Percentiles rank a stretch among this genome's conserved stretches.
These are phyloP conservation scores for Desmodesmus armatus DNA, from an alignment of 139 green algal species.

Conservation along the genomic window DNA sequence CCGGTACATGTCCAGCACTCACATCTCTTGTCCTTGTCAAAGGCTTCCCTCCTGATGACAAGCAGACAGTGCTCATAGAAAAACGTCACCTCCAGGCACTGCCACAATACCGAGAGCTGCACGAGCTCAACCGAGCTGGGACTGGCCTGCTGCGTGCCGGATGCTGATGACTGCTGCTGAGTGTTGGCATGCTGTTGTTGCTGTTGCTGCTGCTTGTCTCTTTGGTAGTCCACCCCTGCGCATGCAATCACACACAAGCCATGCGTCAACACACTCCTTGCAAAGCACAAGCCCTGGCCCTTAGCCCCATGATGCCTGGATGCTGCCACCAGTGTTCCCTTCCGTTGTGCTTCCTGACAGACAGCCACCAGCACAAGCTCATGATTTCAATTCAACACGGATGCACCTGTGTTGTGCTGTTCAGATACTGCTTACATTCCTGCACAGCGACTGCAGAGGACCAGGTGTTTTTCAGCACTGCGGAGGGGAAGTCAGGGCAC, in stretches of 20 bases:
- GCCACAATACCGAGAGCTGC: constrained; percentile 20
- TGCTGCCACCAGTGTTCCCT: background rate
- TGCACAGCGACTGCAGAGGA: constrained; percentile 19
- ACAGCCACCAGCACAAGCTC: background rate
- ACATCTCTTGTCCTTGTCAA: constrained; percentile 35
- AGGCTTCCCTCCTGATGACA: background rate
- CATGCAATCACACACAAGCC: background rate
- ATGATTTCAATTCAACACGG: background rate
- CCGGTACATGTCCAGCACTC: background rate
- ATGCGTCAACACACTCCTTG: background rate
- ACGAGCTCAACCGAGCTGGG: background rate
- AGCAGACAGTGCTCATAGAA: constrained; percentile 32
- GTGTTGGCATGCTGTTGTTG: background rate
- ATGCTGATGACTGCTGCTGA: constrained; percentile 1
- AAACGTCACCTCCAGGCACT: constrained; percentile 37
- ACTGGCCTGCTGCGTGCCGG: background rate
- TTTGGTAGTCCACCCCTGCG: background rate
- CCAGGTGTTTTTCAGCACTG: constrained; percentile 1
- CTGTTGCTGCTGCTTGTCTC: background rate
- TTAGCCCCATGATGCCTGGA: background rate
- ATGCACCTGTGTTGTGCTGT: no score
- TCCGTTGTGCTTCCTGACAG: no score
- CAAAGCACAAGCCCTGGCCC: no score
- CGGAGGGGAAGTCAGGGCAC: constrained; percentile 22
- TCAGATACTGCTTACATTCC: constrained; percentile 1